Evolutionary conservation across 371 early-diverging fungal species (phyloP), one percentile per base, ranked within the genome.

Genomic region (Haplosporangium sp.): DNA sequence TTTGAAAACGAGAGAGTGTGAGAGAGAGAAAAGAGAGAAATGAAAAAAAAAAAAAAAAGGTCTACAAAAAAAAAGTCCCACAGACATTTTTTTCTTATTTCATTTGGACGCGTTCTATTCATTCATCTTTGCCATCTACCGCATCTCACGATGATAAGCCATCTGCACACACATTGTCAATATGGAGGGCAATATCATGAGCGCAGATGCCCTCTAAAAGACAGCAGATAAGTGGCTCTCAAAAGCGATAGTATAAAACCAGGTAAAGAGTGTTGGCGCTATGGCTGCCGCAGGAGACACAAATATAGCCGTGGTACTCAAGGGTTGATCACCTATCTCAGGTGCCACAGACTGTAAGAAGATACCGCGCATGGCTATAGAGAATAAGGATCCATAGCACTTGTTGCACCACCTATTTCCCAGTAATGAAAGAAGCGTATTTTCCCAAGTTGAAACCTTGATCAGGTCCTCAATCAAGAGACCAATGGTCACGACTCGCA

Each of bases 281-380:
- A 74, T 14, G 4, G 54, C 58, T 0, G 58, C 45, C 0, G 74
- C 48, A 42, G 69, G 12, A n/a, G 74, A 68, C 47, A 69, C 74
- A 36, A 74, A 74, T 36, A 56, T 69, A 21, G 69, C 74, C 42
- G 69, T 14, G 10, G 74, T 74, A 1, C 74, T 69, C 45, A 74
- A 45, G 13, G 62, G 53, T 14, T 47, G 23, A 18, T 69, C 74
- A 10, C 61, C 41, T 21, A 64, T 13, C 36, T 64, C 74, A 5
- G 74, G 61, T 8, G 74, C 54, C 1, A 74, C 69, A 7, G 69
- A 54, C 2, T 53, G 64, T 14, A 69, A 69, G 18, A 74, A 47
- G 20, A 74, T 62, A 1, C 74, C 65, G 29, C 69, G 74, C 6
- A 51, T 56, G 0, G 74, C 64, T 9, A 69, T 69, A 54, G 60